Conservation (phyloP, 306 rosid genomes). For the Prunus armeniaca region DNA sequence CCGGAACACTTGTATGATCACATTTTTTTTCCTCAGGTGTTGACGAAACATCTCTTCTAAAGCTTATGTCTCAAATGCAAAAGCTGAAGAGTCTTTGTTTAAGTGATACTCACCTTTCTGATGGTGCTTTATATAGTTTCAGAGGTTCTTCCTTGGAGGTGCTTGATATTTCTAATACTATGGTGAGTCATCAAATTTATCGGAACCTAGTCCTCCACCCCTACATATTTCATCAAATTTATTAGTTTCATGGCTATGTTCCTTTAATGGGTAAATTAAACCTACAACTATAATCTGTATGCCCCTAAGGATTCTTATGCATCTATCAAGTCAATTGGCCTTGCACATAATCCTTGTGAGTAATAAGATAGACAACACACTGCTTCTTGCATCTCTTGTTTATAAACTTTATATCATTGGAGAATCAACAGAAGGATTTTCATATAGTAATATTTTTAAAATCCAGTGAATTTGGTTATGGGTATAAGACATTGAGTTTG, state of each 20-base stretch:
- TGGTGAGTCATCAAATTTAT: constrained; percentile 47
- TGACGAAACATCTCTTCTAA: constrained; percentile 46
- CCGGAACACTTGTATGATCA: constrained; percentile 13
- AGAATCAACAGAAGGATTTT: not conserved
- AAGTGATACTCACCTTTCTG: constrained; percentile 58
- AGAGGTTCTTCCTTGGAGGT: constrained; percentile 68
- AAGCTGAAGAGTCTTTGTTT: constrained; percentile 68
- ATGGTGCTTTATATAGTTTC: constrained; percentile 54
- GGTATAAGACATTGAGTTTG: no score
- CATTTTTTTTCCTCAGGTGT: constrained; percentile 38
- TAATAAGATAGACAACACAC: no score
- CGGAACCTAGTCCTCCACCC: constrained; percentile 1
- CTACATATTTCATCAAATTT: not conserved
- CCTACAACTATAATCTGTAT: no score
- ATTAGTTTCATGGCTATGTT: no score
- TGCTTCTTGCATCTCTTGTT: no score
- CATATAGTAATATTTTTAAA: not conserved
- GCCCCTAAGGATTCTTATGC: no score
- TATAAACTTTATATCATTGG: not conserved
- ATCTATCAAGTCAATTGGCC: no score
- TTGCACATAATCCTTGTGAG: no score
- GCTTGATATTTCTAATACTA: constrained; percentile 77
- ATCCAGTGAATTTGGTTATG: no score
- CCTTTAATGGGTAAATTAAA: no score
- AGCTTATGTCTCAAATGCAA: constrained; percentile 58